Base-by-base conservation (phyloP, 208 protist species). In the Crithidia expoeki region DNA sequence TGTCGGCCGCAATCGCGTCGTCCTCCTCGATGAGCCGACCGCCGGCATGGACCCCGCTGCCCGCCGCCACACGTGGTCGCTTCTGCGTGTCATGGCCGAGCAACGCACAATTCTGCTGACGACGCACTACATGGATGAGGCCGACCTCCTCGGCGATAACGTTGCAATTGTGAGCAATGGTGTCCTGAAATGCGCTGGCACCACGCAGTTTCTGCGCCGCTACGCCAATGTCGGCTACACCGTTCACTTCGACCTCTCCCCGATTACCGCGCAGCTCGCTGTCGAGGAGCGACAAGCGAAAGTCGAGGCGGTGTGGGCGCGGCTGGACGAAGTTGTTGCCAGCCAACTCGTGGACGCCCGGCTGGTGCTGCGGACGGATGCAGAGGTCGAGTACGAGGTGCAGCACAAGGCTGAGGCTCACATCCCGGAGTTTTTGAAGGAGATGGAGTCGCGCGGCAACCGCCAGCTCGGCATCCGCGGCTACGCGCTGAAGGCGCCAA, bases 101-200 rank as follows among this genome's bases (percentile, higher is more conserved):
- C 49, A 40, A 6, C 88, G 79, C 68, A 95, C 80, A 14, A 90
- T 94, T 34, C 27, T 94, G n/a, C 70, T 94, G 53, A 90, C 81
- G 49, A 97, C 95, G 30, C 97, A 98, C 75, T 98, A 88, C 75
- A 98, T 99, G 97, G 98, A 99, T 61, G 98, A 99, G 77, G 98
- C 98, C 0, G 98, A 99, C 33, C 62, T 95, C 12, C 85, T 99
- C 6, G 85, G 88, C 36, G 81, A 98, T 65, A 76, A 80, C 27
- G 91, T 99, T 33, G 96, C 81, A 4, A 98, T 99, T 46, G 83
- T 99, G 72, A 77, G 68, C 38, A 30, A 66, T 25, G 89, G 92
- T 34, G 40, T 63, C 14, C 67, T 95, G 34, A 64, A 81, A 46
- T 94, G 89, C 73, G 49, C 71, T 16, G 90, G 90, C 30, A 89